Evolutionary conservation across 805 yeast species (phyloP).

Genomic region (Wickerhamiella kurtzmanii): DNA sequence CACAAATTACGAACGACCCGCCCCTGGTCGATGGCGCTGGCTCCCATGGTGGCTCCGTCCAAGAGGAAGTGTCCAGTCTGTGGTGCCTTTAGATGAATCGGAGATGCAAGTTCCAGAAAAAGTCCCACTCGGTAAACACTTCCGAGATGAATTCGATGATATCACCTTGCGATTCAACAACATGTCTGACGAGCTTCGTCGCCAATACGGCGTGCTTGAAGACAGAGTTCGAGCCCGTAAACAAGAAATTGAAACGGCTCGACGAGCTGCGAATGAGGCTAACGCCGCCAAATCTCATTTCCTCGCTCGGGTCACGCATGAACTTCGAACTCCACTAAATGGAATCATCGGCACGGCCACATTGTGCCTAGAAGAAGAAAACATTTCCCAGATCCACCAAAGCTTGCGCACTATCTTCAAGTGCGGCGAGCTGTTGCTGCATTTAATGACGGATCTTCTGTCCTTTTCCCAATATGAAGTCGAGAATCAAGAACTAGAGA

Average conservation of each 20-base stretch:
- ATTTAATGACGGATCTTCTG: constrained; percentile 76
- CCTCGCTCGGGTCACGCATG: constrained; percentile 86
- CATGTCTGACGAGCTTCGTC: constrained; percentile 84
- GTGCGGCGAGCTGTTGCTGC: constrained; percentile 80
- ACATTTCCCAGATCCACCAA: constrained; percentile 45
- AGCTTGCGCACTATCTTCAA: constrained; percentile 73
- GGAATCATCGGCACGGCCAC: constrained; percentile 95
- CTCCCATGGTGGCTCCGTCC: constrained; percentile 15
- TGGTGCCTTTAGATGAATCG: neutral
- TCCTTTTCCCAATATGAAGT: constrained; percentile 88
- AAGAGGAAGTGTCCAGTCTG: constrained; percentile 1
- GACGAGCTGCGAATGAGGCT: constrained; percentile 72
- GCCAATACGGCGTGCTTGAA: constrained; percentile 74
- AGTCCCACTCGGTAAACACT: constrained; percentile 15
- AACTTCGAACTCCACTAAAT: constrained; percentile 85
- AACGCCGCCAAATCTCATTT: constrained; percentile 93
- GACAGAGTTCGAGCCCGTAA: constrained; percentile 81
- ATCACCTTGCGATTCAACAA: constrained; percentile 78
- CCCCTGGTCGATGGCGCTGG: constrained; percentile 11
- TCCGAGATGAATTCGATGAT: constrained; percentile 70
- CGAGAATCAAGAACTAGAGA: constrained; percentile 70
- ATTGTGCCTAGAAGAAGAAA: constrained; percentile 70
- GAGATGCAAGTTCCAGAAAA: constrained; percentile 17
- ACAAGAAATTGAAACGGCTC: constrained; percentile 72
- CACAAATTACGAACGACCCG: constrained; percentile 17